These are phyloP conservation scores for Tillandsia fasciculata DNA, from an alignment of 176 grass and related monocot genomes.

Conservation along the genomic window DNA sequence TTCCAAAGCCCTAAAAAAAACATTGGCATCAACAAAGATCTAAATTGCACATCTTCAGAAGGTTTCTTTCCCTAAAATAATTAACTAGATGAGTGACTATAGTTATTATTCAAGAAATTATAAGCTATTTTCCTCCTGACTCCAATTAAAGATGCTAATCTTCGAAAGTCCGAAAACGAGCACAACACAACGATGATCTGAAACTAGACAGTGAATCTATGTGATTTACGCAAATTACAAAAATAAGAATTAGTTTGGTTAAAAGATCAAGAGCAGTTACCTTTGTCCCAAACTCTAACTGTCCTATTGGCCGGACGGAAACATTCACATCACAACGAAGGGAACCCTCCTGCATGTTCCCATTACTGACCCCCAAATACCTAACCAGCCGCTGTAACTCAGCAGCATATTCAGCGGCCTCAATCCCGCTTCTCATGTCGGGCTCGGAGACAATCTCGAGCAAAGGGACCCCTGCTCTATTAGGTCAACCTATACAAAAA, in stretches of 20 bases:
- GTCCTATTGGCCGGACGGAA: slow-evolving; percentile 58
- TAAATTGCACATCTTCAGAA: too few relatives aligned
- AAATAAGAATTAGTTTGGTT: not conserved
- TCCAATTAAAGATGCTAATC: not conserved
- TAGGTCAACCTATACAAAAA: slow-evolving; percentile 58
- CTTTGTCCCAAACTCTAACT: slow-evolving; percentile 87
- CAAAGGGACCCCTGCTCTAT: slow-evolving; percentile 87
- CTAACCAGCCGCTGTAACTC: slow-evolving; percentile 79
- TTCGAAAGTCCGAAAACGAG: not conserved
- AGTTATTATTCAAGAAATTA: not conserved
- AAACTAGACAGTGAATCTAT: not conserved
- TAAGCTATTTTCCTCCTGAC: not conserved
- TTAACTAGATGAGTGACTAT: too few relatives aligned
- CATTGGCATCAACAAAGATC: too few relatives aligned
- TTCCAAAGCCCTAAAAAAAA: too few relatives aligned
- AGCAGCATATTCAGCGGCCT: slow-evolving; percentile 76
- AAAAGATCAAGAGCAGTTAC: slow-evolving; percentile 23
- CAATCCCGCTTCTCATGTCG: slow-evolving; percentile 75
- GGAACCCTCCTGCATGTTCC: slow-evolving; percentile 97
- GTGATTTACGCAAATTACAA: not conserved
- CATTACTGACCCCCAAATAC: slow-evolving; percentile 85
- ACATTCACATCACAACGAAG: slow-evolving; percentile 98
- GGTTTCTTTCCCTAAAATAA: too few relatives aligned
- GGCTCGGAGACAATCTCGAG: slow-evolving; percentile 86
- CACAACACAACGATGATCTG: not conserved